Evolutionary conservation across 345 rosid genomes (phyloP), one percentile per base, ranked within the genome.

Genomic region (Noccaea bulbosa): DNA sequence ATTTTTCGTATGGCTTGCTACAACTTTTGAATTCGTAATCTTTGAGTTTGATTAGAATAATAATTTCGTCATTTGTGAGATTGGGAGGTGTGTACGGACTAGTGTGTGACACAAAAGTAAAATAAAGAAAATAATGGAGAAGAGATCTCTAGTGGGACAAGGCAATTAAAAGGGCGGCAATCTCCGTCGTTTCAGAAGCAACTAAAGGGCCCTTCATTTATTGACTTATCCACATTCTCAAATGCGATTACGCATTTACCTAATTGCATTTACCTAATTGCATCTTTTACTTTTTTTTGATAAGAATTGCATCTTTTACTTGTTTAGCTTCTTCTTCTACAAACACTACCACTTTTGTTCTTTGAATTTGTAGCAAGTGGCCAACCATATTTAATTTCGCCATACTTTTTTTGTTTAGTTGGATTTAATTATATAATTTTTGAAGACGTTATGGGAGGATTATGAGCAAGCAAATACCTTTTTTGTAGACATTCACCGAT

Each of bases 271-370:
- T n/a, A n/a, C n/a, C n/a, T n/a, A n/a, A n/a, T n/a, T n/a, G 12
- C 62, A 61, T n/a, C 53, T 61, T 53, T 62, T 62, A 62, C 68
- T 71, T 71, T n/a, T n/a, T n/a, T n/a, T n/a, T n/a, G n/a, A n/a
- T n/a, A n/a, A n/a, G n/a, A 71, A 40, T 41, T 62, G 12, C 62
- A 61, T n/a, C 53, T 61, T 53, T 62, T 62, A 62, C 68, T 71
- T 71, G 53, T 17, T 70, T 59, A 27, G 48, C 43, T 70, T 62
- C 8, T 33, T 71, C 15, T 51, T 70, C 20, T 51, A 16, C 61
- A 56, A 16, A 52, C 58, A 15, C 48, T 60, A 49, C 67, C 43
- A 48, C 24, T 60, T 70, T 49, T 70, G 24, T 40, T 70, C 43
- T 70, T 40, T 49, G 16, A 1, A 60, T 51, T 50, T 70, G 49